phyloP scores from a whole-genome alignment of 148 eudicot genomes.

The Simmondsia chinensis region DNA sequence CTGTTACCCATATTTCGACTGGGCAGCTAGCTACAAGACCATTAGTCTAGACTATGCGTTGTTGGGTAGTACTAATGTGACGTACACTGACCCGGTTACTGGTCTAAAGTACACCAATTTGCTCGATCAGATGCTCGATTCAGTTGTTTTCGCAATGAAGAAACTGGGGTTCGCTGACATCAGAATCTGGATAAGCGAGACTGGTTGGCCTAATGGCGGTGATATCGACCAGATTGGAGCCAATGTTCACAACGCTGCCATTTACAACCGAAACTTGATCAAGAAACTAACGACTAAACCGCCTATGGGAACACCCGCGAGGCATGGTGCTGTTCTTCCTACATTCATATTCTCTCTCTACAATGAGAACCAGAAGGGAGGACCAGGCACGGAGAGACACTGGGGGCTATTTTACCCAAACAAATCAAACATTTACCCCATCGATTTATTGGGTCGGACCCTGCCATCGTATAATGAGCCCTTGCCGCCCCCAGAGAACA shows the following conservation, averaged over 20 bases:
- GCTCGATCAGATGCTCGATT: slow-evolving; percentile 37
- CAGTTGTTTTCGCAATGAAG: slow-evolving; percentile 30
- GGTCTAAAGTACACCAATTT: slow-evolving; percentile 15
- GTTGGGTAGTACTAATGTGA: slow-evolving; percentile 20
- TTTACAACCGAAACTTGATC: slow-evolving; percentile 37
- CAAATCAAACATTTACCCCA: slow-evolving; percentile 33
- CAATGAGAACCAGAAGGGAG: slow-evolving; percentile 41
- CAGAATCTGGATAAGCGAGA: slow-evolving; percentile 43
- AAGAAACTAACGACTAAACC: slow-evolving; percentile 47
- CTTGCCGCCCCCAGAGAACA: slow-evolving; percentile 43
- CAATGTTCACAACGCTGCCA: slow-evolving; percentile 22
- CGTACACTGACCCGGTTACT: slow-evolving; percentile 4
- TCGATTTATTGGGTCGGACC: slow-evolving; percentile 65
- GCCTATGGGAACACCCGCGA: slow-evolving; percentile 38
- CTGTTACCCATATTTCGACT: slow-evolving; percentile 22
- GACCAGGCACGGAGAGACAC: slow-evolving; percentile 38
- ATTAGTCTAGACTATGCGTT: slow-evolving; percentile 14
- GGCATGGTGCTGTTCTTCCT: slow-evolving; percentile 27
- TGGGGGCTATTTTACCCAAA: slow-evolving; percentile 39
- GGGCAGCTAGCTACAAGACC: neutral
- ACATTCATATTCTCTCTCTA: slow-evolving; percentile 43
- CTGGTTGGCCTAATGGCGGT: slow-evolving; percentile 59
- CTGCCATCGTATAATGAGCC: slow-evolving; percentile 25
- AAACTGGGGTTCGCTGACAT: slow-evolving; percentile 20
- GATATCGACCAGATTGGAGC: slow-evolving; percentile 61